Evolutionary conservation across 352 stramenopile species (phyloP), one percentile per base, ranked within the genome.

Genomic region (Aphanomyces astaci): DNA sequence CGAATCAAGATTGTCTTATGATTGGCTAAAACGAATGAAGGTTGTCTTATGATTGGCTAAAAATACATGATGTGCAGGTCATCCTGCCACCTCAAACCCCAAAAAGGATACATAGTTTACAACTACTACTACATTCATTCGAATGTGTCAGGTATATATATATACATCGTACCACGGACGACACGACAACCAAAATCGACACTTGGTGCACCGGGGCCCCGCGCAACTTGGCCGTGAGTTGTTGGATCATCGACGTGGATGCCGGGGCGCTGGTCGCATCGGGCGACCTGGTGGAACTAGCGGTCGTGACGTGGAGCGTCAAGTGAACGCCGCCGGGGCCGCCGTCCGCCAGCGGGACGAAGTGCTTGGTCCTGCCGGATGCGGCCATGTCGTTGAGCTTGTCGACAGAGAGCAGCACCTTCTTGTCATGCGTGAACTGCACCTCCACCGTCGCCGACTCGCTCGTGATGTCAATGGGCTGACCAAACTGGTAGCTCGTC

Each of bases 381-480:
- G 51, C 64, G 25, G 22, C 51, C 17, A 71, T 72, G 17, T 32
- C 52, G 3, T 62, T 56, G 27, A 71, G 71, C 25, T 73, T 74
- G 10, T 76, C 75, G 19, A 71, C 74, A 55, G 75, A 82, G 52
- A 90, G 80, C 36, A 94, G 66, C 31, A 94, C 60, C 15, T 75
- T 66, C 60, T 66, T 66, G 43, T 66, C 43, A 30, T 66, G 60
- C 13, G 31, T 57, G 22, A 66, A 66, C 24, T 49, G 60, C 17
- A 66, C 43, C 28, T 66, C 60, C 2, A 66, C 30, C 11, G 60
- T 53, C 48, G 33, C 19, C 17, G 56, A 28, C 9, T 66, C 78
- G 36, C 86, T 70, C 15, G 84, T 80, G 45, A 94, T 46, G 28
- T 83, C 84, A 73, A 94, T 94, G 71, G 89, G 89, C 72, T 94